These are phyloP conservation scores for Amyloporia xantha DNA, from an alignment of 768 basidiomycete genomes.

Conservation along the genomic window DNA sequence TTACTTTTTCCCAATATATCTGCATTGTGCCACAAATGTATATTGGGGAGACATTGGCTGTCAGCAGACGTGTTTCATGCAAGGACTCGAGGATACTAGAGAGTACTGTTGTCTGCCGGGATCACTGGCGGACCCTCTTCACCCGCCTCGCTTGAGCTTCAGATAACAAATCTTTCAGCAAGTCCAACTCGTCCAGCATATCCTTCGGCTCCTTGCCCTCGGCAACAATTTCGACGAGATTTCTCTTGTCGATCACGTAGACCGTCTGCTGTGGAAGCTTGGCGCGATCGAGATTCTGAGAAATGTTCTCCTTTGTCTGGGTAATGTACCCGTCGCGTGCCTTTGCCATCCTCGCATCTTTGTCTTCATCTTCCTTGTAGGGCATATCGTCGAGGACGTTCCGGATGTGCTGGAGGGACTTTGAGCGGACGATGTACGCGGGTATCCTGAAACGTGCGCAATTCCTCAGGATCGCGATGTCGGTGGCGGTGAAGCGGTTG, in stretches of 20 bases:
- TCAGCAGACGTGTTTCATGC: too few species aligned
- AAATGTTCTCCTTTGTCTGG: background rate
- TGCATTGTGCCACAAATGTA: too few species aligned
- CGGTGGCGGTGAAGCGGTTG: slow-evolving; percentile 3
- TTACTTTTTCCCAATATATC: too few species aligned
- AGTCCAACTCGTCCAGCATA: background rate
- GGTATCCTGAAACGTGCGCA: background rate
- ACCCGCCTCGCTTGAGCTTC: background rate
- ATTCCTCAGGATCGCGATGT: background rate
- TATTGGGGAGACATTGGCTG: too few species aligned
- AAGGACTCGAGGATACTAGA: too few species aligned
- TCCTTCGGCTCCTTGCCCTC: background rate
- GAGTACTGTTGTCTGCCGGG: too few species aligned
- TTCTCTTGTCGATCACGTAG: background rate
- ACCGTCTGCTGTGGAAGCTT: background rate
- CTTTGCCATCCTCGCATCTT: background rate
- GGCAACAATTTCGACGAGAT: background rate
- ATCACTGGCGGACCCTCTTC: background rate
- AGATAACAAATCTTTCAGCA: background rate
- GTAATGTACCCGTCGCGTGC: background rate
- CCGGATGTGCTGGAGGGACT: slow-evolving; percentile 2
- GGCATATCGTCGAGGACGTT: background rate
- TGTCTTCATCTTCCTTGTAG: background rate
- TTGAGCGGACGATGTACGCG: slow-evolving; percentile 5
- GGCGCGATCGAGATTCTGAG: background rate